These are phyloP conservation scores for Biscutella auriculata DNA, from an alignment of 441 rosid genomes.

Conservation along the genomic window DNA sequence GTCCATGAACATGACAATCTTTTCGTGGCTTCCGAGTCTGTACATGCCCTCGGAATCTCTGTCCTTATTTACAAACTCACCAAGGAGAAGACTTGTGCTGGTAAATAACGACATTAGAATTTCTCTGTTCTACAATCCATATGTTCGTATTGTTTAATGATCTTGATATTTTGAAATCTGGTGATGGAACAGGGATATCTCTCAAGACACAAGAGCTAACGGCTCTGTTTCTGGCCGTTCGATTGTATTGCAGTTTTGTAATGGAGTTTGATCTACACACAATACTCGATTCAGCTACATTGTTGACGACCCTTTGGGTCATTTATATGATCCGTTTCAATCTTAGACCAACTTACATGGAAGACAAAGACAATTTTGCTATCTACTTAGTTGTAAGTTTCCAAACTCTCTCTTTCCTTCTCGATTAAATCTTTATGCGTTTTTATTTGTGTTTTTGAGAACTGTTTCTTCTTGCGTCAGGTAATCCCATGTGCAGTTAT, in stretches of 20 bases:
- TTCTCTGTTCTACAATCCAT: neutral
- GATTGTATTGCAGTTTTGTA: constrained; percentile 52
- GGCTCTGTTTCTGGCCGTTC: constrained; percentile 44
- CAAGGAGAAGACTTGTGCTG: constrained; percentile 55
- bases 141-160: neutral
- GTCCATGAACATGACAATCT: constrained; percentile 55
- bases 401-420: no score
- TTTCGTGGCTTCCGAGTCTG: constrained; percentile 49
- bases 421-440: no score
- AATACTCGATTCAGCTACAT: constrained; percentile 46
- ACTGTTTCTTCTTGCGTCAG: constrained; percentile 18
- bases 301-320: constrained; percentile 55
- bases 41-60: constrained; percentile 44
- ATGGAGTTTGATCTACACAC: constrained; percentile 68
- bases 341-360: constrained; percentile 44
- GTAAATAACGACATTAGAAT: neutral
- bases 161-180: neutral
- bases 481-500: constrained; percentile 50
- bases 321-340: constrained; percentile 53
- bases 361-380: constrained; percentile 49
- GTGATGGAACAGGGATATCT: constrained; percentile 35
- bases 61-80: constrained; percentile 55
- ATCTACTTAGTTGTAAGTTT: constrained; percentile 40
- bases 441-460: neutral
- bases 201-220: constrained; percentile 64